These are phyloP conservation scores for Lyophyllum shimeji DNA, from an alignment of 768 basidiomycete species.

Conservation along the genomic window DNA sequence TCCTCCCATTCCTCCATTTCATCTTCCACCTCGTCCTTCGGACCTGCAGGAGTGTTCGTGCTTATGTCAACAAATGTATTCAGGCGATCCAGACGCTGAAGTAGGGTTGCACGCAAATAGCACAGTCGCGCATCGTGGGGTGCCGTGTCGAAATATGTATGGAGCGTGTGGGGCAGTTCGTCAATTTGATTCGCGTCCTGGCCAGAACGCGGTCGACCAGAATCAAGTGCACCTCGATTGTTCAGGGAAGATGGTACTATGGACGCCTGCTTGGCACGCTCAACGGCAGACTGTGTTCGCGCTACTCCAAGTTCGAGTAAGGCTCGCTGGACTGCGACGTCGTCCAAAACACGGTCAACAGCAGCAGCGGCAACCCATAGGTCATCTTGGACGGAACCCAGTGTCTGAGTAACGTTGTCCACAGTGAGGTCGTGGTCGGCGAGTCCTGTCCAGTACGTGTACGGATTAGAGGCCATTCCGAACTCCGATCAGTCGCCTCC, in stretches of 20 bases:
- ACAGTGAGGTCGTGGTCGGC: constrained; percentile 57
- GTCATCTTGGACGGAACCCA: constrained; percentile 60
- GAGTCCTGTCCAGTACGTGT: constrained; percentile 56
- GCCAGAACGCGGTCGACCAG: background rate
- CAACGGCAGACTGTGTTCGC: constrained; percentile 51
- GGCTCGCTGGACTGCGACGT: constrained; percentile 50
- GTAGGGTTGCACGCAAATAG: constrained; percentile 62
- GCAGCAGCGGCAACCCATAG: constrained; percentile 79
- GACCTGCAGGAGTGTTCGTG: constrained; percentile 34
- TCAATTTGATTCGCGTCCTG: constrained; percentile 4
- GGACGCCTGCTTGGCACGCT: constrained; percentile 42
- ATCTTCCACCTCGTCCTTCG: constrained; percentile 42
- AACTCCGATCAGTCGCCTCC: constrained; percentile 18
- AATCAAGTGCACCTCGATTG: background rate
- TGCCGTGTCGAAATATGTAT: constrained; percentile 54
- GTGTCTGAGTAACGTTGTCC: constrained; percentile 43
- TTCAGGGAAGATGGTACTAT: constrained; percentile 12
- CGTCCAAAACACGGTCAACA: constrained; percentile 63
- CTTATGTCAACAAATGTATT: constrained; percentile 71
- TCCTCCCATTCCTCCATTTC: constrained; percentile 72
- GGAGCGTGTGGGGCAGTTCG: constrained; percentile 29
- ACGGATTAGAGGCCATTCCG: constrained; percentile 41
- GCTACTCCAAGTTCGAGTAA: constrained; percentile 65
- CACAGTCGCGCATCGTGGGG: constrained; percentile 66
- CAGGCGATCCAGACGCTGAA: constrained; percentile 65